Evolutionary conservation across 192 early-diverging fungal genomes (phyloP).

Genomic region (Coemansia sp.): DNA sequence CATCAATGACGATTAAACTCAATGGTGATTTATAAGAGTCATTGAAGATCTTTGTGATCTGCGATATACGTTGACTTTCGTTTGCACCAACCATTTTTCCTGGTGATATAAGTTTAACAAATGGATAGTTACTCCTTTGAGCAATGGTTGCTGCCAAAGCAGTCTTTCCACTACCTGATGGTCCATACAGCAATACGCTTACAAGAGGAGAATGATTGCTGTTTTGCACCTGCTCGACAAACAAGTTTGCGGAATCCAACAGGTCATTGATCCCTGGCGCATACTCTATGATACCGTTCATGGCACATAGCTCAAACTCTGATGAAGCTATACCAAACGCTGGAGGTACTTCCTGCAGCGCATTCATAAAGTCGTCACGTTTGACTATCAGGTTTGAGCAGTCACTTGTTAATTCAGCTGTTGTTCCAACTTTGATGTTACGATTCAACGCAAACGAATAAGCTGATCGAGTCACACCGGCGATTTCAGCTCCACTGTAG

Average conservation of each 20-base stretch:
- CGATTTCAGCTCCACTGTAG: conserved; percentile 96
- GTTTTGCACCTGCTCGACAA: conserved; percentile 71
- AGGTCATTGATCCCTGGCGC: conserved; percentile 57
- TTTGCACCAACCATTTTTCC: conserved; percentile 92
- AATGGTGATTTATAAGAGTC: conserved; percentile 96
- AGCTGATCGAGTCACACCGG: conserved; percentile 87
- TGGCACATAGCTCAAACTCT: conserved; percentile 80
- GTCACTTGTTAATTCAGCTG: conserved; percentile 78
- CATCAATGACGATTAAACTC: conserved; percentile 91
- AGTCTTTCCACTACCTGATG: conserved; percentile 87
- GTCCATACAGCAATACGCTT: conserved; percentile 84
- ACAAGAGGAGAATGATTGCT: conserved; percentile 85
- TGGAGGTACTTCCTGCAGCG: conserved; percentile 89
- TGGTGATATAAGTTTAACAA: conserved; percentile 96
- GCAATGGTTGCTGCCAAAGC: conserved; percentile 95
- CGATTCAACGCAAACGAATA: conserved; percentile 95
- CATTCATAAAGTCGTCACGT: conserved; percentile 80
- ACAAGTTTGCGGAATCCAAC: conserved; percentile 56
- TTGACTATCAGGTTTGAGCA: conserved; percentile 85
- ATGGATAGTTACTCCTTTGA: conserved; percentile 85
- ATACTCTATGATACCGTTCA: conserved; percentile 86
- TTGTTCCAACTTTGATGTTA: conserved; percentile 89
- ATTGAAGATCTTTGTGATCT: conserved; percentile 92
- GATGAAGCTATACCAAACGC: conserved; percentile 92
- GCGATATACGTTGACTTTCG: conserved; percentile 76